These are phyloP conservation scores for Zoysia japonica DNA, from an alignment of 176 grass and related monocot species.

Conservation along the genomic window DNA sequence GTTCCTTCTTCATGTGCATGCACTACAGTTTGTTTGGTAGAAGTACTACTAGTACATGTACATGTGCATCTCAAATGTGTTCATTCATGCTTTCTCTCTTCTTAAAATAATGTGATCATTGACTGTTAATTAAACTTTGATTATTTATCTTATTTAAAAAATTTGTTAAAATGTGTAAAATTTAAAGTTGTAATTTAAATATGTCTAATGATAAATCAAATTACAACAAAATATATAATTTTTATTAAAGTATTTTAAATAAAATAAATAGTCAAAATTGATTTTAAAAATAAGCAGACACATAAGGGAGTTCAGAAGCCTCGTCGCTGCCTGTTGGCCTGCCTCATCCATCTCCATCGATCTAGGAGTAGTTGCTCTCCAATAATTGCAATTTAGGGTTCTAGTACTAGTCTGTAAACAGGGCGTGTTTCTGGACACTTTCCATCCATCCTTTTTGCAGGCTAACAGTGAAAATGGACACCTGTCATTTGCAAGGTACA, in stretches of 20 bases:
- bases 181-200: no score
- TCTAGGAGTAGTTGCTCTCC: neutral
- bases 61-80: slow-evolving; percentile 19
- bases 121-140: no score
- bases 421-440: neutral
- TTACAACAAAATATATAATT: no score
- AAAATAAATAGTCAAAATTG: no score
- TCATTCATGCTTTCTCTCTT: neutral
- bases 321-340: slow-evolving; percentile 10
- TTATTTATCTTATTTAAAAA: no score
- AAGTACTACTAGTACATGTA: no score
- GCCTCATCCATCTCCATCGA: slow-evolving; percentile 3
- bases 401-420: neutral
- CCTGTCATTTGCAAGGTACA: neutral
- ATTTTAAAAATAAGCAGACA: neutral
- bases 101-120: no score
- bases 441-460: neutral
- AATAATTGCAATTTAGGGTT: neutral
- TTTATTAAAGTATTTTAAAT: no score
- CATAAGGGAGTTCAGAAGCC: neutral
- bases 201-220: no score
- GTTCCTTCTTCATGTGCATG: neutral
- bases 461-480: neutral
- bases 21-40: slow-evolving; percentile 23
- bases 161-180: no score